Base-by-base conservation (phyloP, 2,329 filamentous ascomycete genomes). In the Paramyrothecium roridum region DNA sequence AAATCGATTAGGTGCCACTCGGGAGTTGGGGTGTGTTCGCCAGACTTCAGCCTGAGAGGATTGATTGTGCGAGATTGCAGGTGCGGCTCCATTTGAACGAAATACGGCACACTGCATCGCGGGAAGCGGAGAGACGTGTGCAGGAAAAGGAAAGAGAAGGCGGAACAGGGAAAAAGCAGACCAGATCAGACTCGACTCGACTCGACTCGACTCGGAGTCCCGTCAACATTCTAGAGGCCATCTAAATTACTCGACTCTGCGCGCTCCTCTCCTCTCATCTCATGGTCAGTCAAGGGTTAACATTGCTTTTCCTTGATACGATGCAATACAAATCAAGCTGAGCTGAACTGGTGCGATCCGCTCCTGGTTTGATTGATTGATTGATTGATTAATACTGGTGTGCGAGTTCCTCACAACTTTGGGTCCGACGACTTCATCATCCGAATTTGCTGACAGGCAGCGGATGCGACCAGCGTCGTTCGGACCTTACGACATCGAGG, bases 1-100 rank as follows among this genome's bases (percentile, higher is more conserved):
- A 52, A 62, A 65, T 63, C 63, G 50, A 34, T 52, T 52, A 47
- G 51, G 51, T 47, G 51, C 21, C 49, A 51, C 49, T 51, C 20
- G 33, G 20, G 26, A 33, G 33, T 16, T 51, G 19, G 33, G 20
- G 26, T 19, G 33, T 16, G 37, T 17, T 43, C 16, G n/a, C 37
- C 37, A 43, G 37, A 43, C 13, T 43, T 43, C 49, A 33, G 30
- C 30, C 49, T 22, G 30, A 51, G 33, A 33, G 20, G 46, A n/a
- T 26, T 40, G 26, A 16, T 20, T 51, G 49, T 20, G 49, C 33
- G 49, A 51, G 33, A 33, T 51, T 51, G 49, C 49, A 51, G 19
- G n/a, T 34, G 23, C 23, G 49, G 33, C 49, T 51, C 23, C 6
- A 34, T 51, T 37, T 26, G 49, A 51, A 23, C 48, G 26, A 21